phyloP scores from a whole-genome alignment of 2,329 filamentous ascomycete species.

The Coleophoma eucalyptorum region DNA sequence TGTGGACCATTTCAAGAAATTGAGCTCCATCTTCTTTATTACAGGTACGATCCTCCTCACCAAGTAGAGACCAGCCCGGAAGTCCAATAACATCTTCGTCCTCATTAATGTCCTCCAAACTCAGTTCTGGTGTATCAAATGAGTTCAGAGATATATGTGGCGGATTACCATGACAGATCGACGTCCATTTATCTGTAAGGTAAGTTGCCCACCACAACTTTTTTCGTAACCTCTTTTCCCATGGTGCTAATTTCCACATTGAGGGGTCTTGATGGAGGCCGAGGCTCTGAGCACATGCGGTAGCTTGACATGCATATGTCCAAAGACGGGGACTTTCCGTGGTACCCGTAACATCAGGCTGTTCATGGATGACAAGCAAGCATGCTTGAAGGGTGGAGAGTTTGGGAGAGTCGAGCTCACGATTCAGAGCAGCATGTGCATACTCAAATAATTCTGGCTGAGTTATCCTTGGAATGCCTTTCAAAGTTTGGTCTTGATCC shows the following conservation, averaged over 20 bases:
- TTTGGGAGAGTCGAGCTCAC: conserved; percentile 43
- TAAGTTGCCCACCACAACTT: conserved; percentile 41
- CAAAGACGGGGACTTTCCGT: conserved; percentile 43
- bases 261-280: conserved; percentile 40
- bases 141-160: conserved; percentile 37
- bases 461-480: conserved; percentile 29
- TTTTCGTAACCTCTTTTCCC: conserved; percentile 33
- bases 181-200: conserved; percentile 39
- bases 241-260: conserved; percentile 35
- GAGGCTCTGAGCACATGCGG: conserved; percentile 40
- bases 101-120: conserved; percentile 37
- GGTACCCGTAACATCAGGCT: conserved; percentile 39
- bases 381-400: conserved; percentile 43
- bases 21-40: conserved; percentile 32
- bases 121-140: conserved; percentile 34
- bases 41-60: conserved; percentile 27
- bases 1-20: conserved; percentile 17
- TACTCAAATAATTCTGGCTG: conserved; percentile 39
- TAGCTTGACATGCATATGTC: conserved; percentile 38
- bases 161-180: conserved; percentile 42
- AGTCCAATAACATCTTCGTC: conserved; percentile 37
- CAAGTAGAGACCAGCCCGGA: conserved; percentile 28
- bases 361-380: conserved; percentile 40
- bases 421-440: conserved; percentile 37
- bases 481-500: conserved; percentile 29